phyloP scores from a whole-genome alignment of 1,284 basidiomycete genomes.

The Trichosporon faecale region DNA sequence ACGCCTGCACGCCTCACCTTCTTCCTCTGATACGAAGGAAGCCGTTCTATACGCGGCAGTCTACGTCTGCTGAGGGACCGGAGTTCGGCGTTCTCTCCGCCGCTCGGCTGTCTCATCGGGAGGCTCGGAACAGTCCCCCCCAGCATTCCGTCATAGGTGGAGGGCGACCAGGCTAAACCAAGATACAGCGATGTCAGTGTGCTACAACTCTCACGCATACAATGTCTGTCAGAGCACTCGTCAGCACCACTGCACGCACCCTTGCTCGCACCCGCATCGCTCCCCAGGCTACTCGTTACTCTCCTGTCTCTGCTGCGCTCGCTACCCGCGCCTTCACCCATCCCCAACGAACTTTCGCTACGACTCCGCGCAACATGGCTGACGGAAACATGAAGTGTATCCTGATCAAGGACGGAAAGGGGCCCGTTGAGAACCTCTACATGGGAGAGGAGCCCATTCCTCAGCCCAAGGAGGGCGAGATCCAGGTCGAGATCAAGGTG shows the following conservation, averaged over 20 bases:
- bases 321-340: not conserved
- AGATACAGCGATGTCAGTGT: not conserved
- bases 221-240: slow-evolving; percentile 3
- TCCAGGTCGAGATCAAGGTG: slow-evolving; percentile 60
- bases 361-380: not conserved
- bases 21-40: not conserved
- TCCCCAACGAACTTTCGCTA: slow-evolving; percentile 11
- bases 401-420: slow-evolving; percentile 73
- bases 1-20: not conserved
- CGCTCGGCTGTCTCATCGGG: not conserved
- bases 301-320: not conserved
- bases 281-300: not conserved
- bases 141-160: slow-evolving; percentile 5
- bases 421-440: slow-evolving; percentile 73
- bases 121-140: not conserved
- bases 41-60: not conserved
- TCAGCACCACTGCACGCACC: not conserved
- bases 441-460: slow-evolving; percentile 64
- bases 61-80: not conserved
- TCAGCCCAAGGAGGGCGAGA: slow-evolving; percentile 62
- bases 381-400: slow-evolving; percentile 69
- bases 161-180: slow-evolving; percentile 7
- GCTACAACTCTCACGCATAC: slow-evolving; percentile 8
- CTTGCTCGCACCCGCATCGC: not conserved
- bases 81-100: slow-evolving; percentile 10